Evolutionary conservation across 129 eudicot species (phyloP).

Genomic region (Centaurea solstitialis): DNA sequence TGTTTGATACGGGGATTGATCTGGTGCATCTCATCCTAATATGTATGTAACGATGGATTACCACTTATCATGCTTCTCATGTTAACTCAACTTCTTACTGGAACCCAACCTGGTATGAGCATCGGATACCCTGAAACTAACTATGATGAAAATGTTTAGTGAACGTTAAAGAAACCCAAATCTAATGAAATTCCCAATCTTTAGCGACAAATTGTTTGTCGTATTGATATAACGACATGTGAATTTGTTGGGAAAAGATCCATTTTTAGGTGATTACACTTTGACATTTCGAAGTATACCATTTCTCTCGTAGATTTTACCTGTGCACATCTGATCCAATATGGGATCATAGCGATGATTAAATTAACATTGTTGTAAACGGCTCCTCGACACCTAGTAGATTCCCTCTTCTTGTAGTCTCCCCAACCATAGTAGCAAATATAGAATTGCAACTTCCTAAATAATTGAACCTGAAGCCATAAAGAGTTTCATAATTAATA

Average conservation of each 20-base stretch:
- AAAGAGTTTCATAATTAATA: not conserved
- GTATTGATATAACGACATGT: not conserved
- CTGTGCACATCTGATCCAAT: conserved; percentile 49
- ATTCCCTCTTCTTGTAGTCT: conserved; percentile 48
- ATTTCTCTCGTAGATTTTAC: conserved; percentile 12
- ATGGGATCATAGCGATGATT: conserved; percentile 52
- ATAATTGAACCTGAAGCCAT: conserved; percentile 49
- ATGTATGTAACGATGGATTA: no score
- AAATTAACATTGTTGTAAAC: conserved; percentile 32
- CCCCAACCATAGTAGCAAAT: conserved; percentile 72
- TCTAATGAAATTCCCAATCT: not conserved
- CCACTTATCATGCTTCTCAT: no score
- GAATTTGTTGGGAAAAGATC: not conserved
- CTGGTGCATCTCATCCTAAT: no score
- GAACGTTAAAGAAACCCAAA: not conserved
- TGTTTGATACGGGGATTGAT: no score
- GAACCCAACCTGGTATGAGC: not conserved
- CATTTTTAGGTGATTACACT: not conserved
- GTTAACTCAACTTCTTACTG: no score
- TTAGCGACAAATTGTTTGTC: not conserved
- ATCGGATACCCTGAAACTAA: not conserved
- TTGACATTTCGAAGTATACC: no score
- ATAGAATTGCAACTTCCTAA: conserved; percentile 55
- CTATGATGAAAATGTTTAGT: not conserved
- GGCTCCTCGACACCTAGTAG: conserved; percentile 30